A percentile compares a stretch with the other conserved stretches of the same genome.
Conservation (phyloP, 2,329 filamentous ascomycete species). For the Myriosclerotinia scirpicola region DNA sequence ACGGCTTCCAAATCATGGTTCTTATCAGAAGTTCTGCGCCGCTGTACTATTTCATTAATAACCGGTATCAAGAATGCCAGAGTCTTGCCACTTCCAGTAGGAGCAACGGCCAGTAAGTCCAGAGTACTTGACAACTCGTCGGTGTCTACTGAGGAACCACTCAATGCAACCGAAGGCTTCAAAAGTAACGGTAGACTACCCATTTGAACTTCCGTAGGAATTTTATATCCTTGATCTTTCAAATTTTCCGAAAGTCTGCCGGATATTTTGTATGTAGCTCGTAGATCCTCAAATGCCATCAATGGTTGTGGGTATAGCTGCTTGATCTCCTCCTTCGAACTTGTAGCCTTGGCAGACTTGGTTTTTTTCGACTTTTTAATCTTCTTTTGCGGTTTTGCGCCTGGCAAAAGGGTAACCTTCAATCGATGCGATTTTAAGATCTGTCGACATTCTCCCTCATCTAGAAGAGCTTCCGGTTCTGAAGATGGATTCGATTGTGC, state of each 20-base stretch:
- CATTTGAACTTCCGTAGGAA: constrained; percentile 93
- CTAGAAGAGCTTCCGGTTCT: constrained; percentile 45
- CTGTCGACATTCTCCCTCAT: constrained; percentile 70
- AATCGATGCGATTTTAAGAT: constrained; percentile 78
- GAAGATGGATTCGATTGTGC: constrained; percentile 20
- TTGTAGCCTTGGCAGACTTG: constrained; percentile 52
- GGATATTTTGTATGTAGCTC: constrained; percentile 70
- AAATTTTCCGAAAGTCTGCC: constrained; percentile 75
- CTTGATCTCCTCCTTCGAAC: constrained; percentile 52
- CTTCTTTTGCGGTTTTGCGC: constrained; percentile 45
- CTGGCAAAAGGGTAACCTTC: constrained; percentile 76
- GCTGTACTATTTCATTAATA: constrained; percentile 70
- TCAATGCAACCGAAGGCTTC: constrained; percentile 52
- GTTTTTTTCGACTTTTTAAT: constrained; percentile 52
- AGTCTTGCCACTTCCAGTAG: constrained; percentile 96
- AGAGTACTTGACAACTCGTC: constrained; percentile 44
- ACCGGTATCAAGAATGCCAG: constrained; percentile 87
- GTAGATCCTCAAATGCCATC: constrained; percentile 71
- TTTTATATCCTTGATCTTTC: constrained; percentile 75
- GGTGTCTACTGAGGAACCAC: constrained; percentile 40
- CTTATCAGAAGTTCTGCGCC: constrained; percentile 44
- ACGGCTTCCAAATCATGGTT: constrained; percentile 62
- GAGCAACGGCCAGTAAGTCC: constrained; percentile 84
- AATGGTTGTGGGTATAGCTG: constrained; percentile 78
- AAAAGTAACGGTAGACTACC: constrained; percentile 79